These are phyloP conservation scores for Vinca minor DNA, from an alignment of 257 asterid genomes.

Conservation along the genomic window DNA sequence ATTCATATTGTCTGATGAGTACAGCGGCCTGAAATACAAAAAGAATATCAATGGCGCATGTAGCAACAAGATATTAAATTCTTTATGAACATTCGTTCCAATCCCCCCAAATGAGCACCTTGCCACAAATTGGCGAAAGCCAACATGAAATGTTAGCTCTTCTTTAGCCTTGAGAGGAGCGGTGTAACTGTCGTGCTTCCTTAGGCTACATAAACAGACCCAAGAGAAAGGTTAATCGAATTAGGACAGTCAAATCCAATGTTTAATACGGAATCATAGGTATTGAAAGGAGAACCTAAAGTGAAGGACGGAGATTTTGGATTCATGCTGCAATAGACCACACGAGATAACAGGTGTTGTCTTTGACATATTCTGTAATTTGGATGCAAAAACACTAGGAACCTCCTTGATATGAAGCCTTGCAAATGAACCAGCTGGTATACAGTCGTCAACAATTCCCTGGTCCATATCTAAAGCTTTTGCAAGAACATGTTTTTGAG, in stretches of 20 bases:
- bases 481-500: slow-evolving; percentile 76
- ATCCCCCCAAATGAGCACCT: slow-evolving; percentile 34
- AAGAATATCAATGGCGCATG: slow-evolving; percentile 7
- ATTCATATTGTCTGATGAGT: slow-evolving; percentile 64
- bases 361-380: slow-evolving; percentile 36
- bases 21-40: slow-evolving; percentile 63
- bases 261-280: background rate
- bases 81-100: background rate
- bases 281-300: slow-evolving; percentile 51
- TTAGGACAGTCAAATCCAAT: background rate
- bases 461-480: slow-evolving; percentile 63
- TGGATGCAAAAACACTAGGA: slow-evolving; percentile 46
- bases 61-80: background rate
- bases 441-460: slow-evolving; percentile 35
- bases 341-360: slow-evolving; percentile 54
- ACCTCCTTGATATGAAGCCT: slow-evolving; percentile 66
- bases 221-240: slow-evolving; percentile 13
- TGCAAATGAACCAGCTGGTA: slow-evolving; percentile 60
- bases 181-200: slow-evolving; percentile 66
- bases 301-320: slow-evolving; percentile 88
- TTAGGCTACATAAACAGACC: slow-evolving; percentile 46
- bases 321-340: slow-evolving; percentile 89
- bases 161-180: slow-evolving; percentile 94
- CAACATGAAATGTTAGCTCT: slow-evolving; percentile 84
- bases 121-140: slow-evolving; percentile 79